Percentiles rank a stretch among this genome's conserved stretches.
These are phyloP conservation scores for Gymnopilus dilepis DNA, from an alignment of 768 basidiomycete species.

Conservation along the genomic window DNA sequence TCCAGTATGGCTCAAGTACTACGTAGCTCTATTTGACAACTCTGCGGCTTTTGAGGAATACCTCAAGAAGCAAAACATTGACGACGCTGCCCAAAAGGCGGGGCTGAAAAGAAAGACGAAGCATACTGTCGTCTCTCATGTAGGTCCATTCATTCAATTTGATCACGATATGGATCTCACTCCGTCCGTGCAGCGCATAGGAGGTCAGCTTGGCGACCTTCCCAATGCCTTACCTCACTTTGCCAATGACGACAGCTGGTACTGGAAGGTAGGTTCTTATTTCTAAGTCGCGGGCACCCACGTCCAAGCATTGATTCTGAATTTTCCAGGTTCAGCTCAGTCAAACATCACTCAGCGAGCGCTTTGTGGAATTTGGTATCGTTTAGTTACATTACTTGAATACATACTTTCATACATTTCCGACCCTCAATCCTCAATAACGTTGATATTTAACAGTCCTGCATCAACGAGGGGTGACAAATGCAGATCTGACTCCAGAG, in stretches of 20 bases:
- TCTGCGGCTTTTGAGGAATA: slow-evolving; percentile 41
- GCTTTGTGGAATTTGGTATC: no score
- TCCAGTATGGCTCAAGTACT: slow-evolving; percentile 7
- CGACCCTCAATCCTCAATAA: no score
- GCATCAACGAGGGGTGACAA: no score
- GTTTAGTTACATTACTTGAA: no score
- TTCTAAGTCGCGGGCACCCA: no score
- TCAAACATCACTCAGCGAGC: no score
- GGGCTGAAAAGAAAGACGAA: slow-evolving; percentile 27
- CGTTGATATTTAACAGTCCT: no score
- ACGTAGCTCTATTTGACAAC: slow-evolving; percentile 38
- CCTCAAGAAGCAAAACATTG: slow-evolving; percentile 34
- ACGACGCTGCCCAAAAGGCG: slow-evolving; percentile 27
- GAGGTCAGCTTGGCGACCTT: slow-evolving; percentile 31
- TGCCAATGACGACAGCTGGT: slow-evolving; percentile 23
- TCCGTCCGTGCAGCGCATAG: slow-evolving; percentile 36
- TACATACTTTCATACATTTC: no score
- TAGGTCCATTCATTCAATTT: slow-evolving; percentile 33
- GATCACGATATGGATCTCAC: no score
- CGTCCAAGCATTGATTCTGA: no score
- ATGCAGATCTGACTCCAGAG: no score
- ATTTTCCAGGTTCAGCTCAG: no score
- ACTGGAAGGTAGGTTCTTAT: slow-evolving; percentile 25
- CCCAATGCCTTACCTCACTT: slow-evolving; percentile 39
- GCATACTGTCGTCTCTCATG: slow-evolving; percentile 45